Percentiles rank a stretch among this genome's conserved stretches.
These are phyloP conservation scores for Ilyonectria destructans DNA, from an alignment of 2,329 filamentous ascomycete genomes.

Conservation along the genomic window DNA sequence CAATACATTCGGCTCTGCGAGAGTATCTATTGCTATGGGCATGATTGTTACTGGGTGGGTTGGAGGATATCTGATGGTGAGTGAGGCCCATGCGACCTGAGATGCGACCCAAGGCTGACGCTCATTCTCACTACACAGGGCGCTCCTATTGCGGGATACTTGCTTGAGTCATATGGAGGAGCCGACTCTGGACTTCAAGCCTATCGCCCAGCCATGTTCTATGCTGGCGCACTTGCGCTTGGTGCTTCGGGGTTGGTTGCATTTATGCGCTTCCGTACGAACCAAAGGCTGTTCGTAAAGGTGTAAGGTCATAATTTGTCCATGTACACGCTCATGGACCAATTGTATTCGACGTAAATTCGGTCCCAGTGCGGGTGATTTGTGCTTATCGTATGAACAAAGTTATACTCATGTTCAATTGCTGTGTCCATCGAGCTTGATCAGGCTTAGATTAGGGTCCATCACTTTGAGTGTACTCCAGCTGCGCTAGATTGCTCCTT, in stretches of 20 bases:
- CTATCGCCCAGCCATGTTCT: constrained; percentile 75
- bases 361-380: too few relatives aligned
- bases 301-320: neutral
- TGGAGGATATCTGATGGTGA: constrained; percentile 73
- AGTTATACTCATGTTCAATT: too few relatives aligned
- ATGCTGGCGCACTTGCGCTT: constrained; percentile 61
- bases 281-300: constrained; percentile 10
- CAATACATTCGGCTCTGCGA: constrained; percentile 70
- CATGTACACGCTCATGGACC: too few relatives aligned
- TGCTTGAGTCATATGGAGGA: constrained; percentile 71
- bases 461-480: too few relatives aligned
- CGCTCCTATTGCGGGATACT: constrained; percentile 73
- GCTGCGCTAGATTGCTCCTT: too few relatives aligned
- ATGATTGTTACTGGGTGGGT: constrained; percentile 76
- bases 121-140: constrained; percentile 56
- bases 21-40: constrained; percentile 71
- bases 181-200: constrained; percentile 64
- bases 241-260: constrained; percentile 24
- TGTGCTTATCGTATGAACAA: too few relatives aligned
- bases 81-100: constrained; percentile 34
- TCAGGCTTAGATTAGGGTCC: too few relatives aligned
- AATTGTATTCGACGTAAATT: too few relatives aligned
- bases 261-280: constrained; percentile 17
- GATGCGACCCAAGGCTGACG: neutral
- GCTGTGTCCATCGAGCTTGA: too few relatives aligned